phyloP scores from a whole-genome alignment of 441 rosid species.

The Eutrema salsugineum region DNA sequence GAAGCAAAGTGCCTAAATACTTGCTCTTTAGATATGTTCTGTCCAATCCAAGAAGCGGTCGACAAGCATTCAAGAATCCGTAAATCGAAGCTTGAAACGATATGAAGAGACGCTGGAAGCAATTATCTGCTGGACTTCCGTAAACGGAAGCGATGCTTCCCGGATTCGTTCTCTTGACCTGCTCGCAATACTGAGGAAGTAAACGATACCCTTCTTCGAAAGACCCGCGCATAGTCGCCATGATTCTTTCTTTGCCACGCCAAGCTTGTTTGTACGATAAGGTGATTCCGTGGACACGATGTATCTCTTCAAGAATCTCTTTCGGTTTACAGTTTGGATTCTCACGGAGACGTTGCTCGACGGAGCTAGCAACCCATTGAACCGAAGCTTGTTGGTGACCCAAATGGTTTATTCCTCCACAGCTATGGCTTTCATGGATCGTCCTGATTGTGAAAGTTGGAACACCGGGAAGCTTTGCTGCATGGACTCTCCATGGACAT shows the following conservation, averaged over 20 bases:
- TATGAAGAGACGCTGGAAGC: constrained; percentile 94
- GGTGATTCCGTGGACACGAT: constrained; percentile 84
- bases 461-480: constrained; percentile 93
- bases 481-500: constrained; percentile 96
- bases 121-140: constrained; percentile 61
- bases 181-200: constrained; percentile 92
- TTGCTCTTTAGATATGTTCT: constrained; percentile 82
- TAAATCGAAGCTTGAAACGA: constrained; percentile 92
- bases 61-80: constrained; percentile 89
- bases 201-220: constrained; percentile 94
- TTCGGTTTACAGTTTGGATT: constrained; percentile 94
- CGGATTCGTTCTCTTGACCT: constrained; percentile 78
- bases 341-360: constrained; percentile 84
- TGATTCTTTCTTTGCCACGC: constrained; percentile 96
- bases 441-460: constrained; percentile 95
- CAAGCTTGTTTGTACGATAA: constrained; percentile 98
- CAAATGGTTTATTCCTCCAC: constrained; percentile 93
- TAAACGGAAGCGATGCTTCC: constrained; percentile 92
- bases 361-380: constrained; percentile 95
- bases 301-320: constrained; percentile 95
- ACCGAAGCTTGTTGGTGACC: constrained; percentile 99
- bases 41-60: constrained; percentile 92
- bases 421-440: constrained; percentile 70
- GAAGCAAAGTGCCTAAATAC: constrained; percentile 87
- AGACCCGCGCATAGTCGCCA: constrained; percentile 96